phyloP scores from a whole-genome alignment of 2,329 filamentous ascomycete species.

The Cercospora sojina region DNA sequence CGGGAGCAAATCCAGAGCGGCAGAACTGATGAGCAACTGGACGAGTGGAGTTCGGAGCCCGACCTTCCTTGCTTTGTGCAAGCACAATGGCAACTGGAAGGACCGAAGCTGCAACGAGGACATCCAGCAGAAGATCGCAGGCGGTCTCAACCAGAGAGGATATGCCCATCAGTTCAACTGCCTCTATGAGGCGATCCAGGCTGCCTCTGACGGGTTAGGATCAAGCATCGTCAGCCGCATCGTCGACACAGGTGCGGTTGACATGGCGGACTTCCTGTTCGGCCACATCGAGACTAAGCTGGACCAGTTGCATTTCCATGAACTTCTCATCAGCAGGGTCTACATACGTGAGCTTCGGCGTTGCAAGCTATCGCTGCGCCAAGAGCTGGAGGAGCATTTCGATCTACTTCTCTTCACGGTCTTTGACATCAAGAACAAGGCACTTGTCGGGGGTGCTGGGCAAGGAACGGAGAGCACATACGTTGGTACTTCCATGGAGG shows the following conservation, averaged over 20 bases:
- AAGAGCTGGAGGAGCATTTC: background rate
- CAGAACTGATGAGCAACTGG: background rate
- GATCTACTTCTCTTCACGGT: background rate
- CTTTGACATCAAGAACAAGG: background rate
- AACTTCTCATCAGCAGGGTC: no score
- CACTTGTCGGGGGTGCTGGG: background rate
- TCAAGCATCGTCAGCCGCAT: background rate
- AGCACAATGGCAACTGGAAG: background rate
- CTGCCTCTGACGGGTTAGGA: background rate
- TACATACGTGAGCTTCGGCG: no score
- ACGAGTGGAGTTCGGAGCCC: background rate
- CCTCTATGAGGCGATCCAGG: background rate
- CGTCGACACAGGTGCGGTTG: no score
- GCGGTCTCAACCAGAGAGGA: background rate
- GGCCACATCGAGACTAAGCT: no score
- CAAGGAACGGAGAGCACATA: background rate
- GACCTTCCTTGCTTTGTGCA: background rate
- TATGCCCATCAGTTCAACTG: background rate
- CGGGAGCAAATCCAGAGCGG: background rate
- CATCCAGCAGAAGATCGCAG: background rate
- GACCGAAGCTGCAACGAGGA: background rate
- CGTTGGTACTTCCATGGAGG: background rate
- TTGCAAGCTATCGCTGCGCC: background rate
- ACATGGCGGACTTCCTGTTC: no score
- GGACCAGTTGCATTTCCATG: no score